Base-by-base conservation (phyloP, 257 asterid species). In the Nicotiana otophora region DNA sequence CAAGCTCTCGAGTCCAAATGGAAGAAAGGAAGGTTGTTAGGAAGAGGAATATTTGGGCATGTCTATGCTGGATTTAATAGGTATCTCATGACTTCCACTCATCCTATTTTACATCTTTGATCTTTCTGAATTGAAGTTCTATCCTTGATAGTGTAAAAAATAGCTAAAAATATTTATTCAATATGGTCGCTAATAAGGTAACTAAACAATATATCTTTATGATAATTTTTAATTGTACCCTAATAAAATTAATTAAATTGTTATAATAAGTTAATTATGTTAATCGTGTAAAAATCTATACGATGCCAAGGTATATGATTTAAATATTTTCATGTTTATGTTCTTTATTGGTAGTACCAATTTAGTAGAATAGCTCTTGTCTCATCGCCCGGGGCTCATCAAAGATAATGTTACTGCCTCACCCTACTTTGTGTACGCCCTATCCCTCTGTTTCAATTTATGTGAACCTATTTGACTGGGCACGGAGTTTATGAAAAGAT, bases 1-100 rank as follows among this genome's bases (percentile, higher is more conserved):
- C 83, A 30, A 62, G 26, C 11, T 62, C 54, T 63, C 16, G 63
- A 53, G 7, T 31, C 82, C 33, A 81, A 42, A 48, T 93, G 95
- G 95, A 92, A 90, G 85, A 91, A 93, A 82, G 97, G 95, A 53
- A 89, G 89, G 30, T 78, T 90, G 70, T 90, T 91, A 84, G 95
- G 93, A 48, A 87, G 89, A 83, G 97, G 95, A 85, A 89, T 92
- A 42, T 92, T 89, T 88, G 96, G 97, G 7, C 91, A 87, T 61
- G 94, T 93, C 58, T 93, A 91, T 83, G 89, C 89, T 82, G 95
- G 93, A 75, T 92, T 93, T 81, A 86, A 89, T 82, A 88, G 92
- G 97, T 93, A 80, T 33, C 5, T 80, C 58, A n/a, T 30, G 61
- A 53, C 66, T 65, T 54, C 0, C 42, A 74, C 23, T 74, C 61